Base-by-base conservation (phyloP, 805 yeast genomes). In the Saturnispora hagleri region DNA sequence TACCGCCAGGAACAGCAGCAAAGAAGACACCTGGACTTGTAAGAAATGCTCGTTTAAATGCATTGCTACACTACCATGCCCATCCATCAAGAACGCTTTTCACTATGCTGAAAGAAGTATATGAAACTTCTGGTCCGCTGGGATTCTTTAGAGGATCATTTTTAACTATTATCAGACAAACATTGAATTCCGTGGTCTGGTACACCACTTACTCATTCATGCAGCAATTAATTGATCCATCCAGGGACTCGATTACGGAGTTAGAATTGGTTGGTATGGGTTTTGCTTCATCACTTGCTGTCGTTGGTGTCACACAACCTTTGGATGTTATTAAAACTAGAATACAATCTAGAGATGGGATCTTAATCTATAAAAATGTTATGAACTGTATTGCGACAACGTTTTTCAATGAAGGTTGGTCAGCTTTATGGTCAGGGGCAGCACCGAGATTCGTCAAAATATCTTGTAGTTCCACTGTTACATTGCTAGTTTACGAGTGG, bases 241-340 rank as follows among this genome's bases (percentile, higher is more conserved):
- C 64, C 4, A 60, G 71, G 43, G 66, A 64, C 41, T 74, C 76
- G 36, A 73, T 75, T 17, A 73, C 74, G 4, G 67, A 65, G 31
- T 54, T 70, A 36, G 68, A 63, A 48, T 55, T 64, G 20, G 40
- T 64, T 47, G 70, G 67, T 13, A 59, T 75, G 59, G 89, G 93
- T 5, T 68, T 82, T 10, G 72, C 79, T 1, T 80, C 95, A 2
- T 81, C 93, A 0, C 67, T 77, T 3, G 84, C 89, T 0, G 95
- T 87, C 28, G 86, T 88, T 22, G 80, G 78, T 0, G 70, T 78
- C 0, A 90, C 96, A 0, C 98, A 89, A 68, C 97, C 97, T 0
- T 71, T 90, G 28, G 97, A 90, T 68, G 87, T 88, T 2, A 68
- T 90, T 46, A 90, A 90, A 69, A 80, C 97, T 2, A 77, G 95